Percentiles rank a stretch among this genome's conserved stretches.
These are phyloP conservation scores for Psidium friedrichsthalianum DNA, from an alignment of 345 rosid species.

Conservation along the genomic window DNA sequence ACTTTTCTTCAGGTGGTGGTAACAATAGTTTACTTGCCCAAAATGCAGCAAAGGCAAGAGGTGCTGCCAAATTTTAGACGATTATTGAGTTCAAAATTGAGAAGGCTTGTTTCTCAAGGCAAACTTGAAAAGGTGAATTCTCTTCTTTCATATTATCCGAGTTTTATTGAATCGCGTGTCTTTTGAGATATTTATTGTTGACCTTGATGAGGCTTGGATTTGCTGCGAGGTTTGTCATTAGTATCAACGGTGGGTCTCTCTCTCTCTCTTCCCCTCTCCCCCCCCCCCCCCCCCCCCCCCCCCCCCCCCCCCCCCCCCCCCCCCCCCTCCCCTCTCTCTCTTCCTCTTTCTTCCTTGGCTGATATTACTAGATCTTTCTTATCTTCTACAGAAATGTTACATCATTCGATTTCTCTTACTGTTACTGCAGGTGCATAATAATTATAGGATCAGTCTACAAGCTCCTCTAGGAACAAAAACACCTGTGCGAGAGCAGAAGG, in stretches of 20 bases:
- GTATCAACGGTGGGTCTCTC: neutral
- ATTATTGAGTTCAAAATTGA: conserved; percentile 50
- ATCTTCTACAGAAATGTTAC: neutral
- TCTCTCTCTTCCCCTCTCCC: too few relatives aligned
- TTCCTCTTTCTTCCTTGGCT: neutral
- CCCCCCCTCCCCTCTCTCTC: too few relatives aligned
- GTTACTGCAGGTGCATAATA: conserved; percentile 46
- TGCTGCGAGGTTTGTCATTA: neutral
- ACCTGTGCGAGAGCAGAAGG: conserved; percentile 31
- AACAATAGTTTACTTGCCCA: neutral
- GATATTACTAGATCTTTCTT: neutral
- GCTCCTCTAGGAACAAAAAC: conserved; percentile 22
- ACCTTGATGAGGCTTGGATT: neutral
- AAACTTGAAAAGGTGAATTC: conserved; percentile 56
- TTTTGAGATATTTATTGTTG: neutral
- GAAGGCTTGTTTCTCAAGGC: conserved; percentile 62
- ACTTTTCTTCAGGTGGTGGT: neutral
- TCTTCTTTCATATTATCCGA: neutral
- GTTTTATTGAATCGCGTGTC: neutral
- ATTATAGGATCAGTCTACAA: conserved; percentile 32
- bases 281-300: too few relatives aligned
- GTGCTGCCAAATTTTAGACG: conserved; percentile 56
- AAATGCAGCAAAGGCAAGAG: conserved; percentile 53
- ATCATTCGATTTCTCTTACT: neutral
- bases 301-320: too few relatives aligned